A percentile compares a stretch with the other conserved stretches of the same genome.
These are phyloP conservation scores for Cyamopsis tetragonoloba DNA, from an alignment of 306 rosid species.

Conservation along the genomic window DNA sequence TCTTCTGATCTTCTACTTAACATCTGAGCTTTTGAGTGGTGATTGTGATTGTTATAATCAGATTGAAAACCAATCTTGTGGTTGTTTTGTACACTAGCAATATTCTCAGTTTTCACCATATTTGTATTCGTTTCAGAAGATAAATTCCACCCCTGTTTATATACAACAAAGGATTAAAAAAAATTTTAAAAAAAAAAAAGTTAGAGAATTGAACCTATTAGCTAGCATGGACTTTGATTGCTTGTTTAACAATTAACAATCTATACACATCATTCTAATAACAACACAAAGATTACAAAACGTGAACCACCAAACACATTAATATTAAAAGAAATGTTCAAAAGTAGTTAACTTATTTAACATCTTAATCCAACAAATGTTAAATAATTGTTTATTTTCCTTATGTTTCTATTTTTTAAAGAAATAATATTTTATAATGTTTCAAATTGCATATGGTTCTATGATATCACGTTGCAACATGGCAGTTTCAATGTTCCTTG, in stretches of 20 bases:
- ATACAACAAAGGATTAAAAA: constrained; percentile 11
- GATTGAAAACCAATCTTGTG: constrained; percentile 36
- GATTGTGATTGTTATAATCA: constrained; percentile 35
- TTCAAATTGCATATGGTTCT: too few relatives aligned
- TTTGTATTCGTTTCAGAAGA: constrained; percentile 39
- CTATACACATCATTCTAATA: constrained; percentile 5
- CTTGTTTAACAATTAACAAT: too few relatives aligned
- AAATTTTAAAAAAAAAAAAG: neutral
- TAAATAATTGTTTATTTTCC: too few relatives aligned
- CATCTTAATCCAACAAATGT: neutral
- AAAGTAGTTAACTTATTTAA: neutral
- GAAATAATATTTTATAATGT: too few relatives aligned
- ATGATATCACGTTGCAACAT: too few relatives aligned
- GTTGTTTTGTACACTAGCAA: constrained; percentile 35
- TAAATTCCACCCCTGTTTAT: constrained; percentile 53
- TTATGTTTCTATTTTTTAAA: too few relatives aligned
- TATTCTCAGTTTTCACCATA: constrained; percentile 49
- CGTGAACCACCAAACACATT: neutral
- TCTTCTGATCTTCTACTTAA: constrained; percentile 75
- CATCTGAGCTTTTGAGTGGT: constrained; percentile 47
- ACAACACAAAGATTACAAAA: neutral
- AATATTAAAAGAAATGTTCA: neutral
- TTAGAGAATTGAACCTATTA: neutral
- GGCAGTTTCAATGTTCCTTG: too few relatives aligned
- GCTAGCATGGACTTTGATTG: too few relatives aligned